These are phyloP conservation scores for Cryptococcus sp. DNA, from an alignment of 1,284 basidiomycete species.

Conservation along the genomic window DNA sequence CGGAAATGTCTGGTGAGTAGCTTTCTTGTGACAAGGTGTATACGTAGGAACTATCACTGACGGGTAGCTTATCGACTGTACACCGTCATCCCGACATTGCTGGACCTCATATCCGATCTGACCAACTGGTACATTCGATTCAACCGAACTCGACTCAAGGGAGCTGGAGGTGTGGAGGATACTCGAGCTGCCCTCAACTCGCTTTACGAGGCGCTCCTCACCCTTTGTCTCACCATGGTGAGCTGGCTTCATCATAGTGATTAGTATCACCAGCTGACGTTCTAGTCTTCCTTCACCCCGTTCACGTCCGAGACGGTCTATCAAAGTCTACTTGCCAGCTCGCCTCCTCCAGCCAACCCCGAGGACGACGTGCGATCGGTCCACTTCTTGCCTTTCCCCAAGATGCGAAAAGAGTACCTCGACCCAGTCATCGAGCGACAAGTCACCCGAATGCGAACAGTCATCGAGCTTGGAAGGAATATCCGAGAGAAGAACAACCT, in stretches of 20 bases:
- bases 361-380: constrained; percentile 78
- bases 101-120: constrained; percentile 90
- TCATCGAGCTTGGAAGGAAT: constrained; percentile 87
- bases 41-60: not conserved
- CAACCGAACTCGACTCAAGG: constrained; percentile 93
- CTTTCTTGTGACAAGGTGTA: no score
- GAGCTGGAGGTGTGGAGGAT: constrained; percentile 86
- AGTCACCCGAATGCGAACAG: constrained; percentile 87
- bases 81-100: constrained; percentile 89
- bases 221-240: constrained; percentile 90
- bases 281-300: constrained; percentile 94
- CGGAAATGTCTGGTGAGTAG: constrained; percentile 82
- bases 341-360: constrained; percentile 65
- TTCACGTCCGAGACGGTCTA: constrained; percentile 98
- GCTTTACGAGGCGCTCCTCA: constrained; percentile 90
- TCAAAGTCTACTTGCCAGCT: constrained; percentile 78
- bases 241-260: constrained; percentile 21
- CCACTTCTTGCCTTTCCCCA: constrained; percentile 93
- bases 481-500: constrained; percentile 84
- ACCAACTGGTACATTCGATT: constrained; percentile 99
- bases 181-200: constrained; percentile 88
- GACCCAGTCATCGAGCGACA: constrained; percentile 93
- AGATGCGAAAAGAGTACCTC: constrained; percentile 90
- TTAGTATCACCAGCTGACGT: constrained; percentile 4
- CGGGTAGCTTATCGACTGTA: constrained; percentile 80